Evolutionary conservation across 495 filamentous ascomycete genomes (phyloP).

Genomic region (Beverwykella pulmonaria): DNA sequence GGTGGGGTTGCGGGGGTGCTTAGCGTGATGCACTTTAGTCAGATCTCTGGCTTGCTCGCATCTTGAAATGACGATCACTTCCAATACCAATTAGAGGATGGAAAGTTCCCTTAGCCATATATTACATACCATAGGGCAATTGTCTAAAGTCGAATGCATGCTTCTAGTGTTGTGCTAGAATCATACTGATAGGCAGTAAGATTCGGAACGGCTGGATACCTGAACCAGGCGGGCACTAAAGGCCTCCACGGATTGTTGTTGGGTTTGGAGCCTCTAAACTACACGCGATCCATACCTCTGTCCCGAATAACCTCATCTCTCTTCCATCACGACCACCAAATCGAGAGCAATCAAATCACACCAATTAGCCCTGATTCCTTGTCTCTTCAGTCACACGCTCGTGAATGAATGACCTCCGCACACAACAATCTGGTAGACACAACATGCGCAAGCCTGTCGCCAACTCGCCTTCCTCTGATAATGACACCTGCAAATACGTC

Average conservation of each 20-base stretch:
- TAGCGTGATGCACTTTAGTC: not conserved
- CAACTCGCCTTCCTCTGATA: not conserved
- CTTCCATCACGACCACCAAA: not conserved
- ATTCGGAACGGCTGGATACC: too few relatives aligned
- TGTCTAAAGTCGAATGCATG: not conserved
- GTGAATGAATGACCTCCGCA: not conserved
- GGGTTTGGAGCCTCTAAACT: not conserved
- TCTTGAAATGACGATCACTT: too few relatives aligned
- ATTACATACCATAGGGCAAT: too few relatives aligned
- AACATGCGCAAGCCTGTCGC: too few relatives aligned
- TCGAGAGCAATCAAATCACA: not conserved
- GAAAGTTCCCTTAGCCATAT: too few relatives aligned
- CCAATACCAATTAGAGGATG: too few relatives aligned
- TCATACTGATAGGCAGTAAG: not conserved
- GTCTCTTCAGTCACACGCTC: not conserved
- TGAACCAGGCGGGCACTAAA: too few relatives aligned
- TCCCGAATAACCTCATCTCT: conserved; percentile 12
- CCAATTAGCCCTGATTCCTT: not conserved
- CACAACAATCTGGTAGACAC: not conserved
- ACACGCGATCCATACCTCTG: not conserved
- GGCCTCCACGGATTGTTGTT: not conserved
- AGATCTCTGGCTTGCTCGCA: not conserved
- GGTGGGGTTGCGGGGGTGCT: conserved; percentile 1
- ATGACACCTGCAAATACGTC: not conserved
- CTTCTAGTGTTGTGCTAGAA: not conserved